Evolutionary conservation across 1,139 yeast genomes (phyloP).

Genomic region (Lodderomyces margitis): DNA sequence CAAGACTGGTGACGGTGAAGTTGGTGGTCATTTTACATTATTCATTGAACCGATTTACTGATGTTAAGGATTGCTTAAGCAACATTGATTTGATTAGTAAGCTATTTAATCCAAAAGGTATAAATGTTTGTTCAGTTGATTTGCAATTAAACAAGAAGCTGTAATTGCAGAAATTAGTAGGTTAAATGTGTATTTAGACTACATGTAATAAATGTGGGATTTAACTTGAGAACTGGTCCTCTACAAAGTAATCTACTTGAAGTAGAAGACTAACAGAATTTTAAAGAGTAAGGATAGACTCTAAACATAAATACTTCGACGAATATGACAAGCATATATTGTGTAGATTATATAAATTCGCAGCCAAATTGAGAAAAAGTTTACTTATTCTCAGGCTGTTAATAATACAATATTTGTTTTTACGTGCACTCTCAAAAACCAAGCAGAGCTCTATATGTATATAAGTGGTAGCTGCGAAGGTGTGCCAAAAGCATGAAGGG

Average conservation of each 20-base stretch:
- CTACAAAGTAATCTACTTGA: no score
- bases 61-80: constrained; percentile 15
- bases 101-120: constrained; percentile 11
- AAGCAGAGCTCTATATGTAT: no score
- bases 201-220: no score
- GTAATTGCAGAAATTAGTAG: not conserved
- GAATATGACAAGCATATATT: no score
- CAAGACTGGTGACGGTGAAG: constrained; percentile 4
- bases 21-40: constrained; percentile 14
- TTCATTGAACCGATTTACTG: constrained; percentile 14
- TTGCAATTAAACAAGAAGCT: constrained; percentile 11
- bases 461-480: no score
- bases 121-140: constrained; percentile 14
- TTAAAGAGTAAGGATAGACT: not conserved
- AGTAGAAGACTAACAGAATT: constrained; percentile 1
- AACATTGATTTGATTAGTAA: constrained; percentile 14
- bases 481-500: no score
- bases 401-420: not conserved
- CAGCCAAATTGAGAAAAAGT: no score
- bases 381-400: not conserved
- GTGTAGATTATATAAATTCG: no score
- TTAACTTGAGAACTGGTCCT: no score
- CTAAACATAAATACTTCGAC: no score
- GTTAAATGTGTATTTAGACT: not conserved
- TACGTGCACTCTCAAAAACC: no score